These are phyloP conservation scores for Saccharomycopsis oosterbeekiorum DNA, from an alignment of 805 yeast genomes.

Conservation along the genomic window DNA sequence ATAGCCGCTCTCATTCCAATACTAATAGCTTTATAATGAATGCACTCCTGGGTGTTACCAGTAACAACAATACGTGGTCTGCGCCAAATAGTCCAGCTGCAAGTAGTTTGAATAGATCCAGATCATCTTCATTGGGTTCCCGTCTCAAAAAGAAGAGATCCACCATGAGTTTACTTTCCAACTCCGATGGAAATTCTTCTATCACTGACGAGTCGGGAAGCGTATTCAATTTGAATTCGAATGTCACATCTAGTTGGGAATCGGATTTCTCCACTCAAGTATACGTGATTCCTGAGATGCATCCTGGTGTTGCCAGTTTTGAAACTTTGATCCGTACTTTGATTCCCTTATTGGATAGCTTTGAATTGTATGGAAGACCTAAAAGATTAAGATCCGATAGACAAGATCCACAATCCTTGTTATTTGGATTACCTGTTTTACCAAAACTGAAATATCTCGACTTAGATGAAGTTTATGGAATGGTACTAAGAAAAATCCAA, in stretches of 20 bases:
- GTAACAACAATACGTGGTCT: background rate
- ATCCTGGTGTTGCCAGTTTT: constrained; percentile 59
- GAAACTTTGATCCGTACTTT: constrained; percentile 66
- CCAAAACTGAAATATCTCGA: constrained; percentile 56
- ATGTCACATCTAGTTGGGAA: constrained; percentile 11
- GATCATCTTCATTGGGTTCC: constrained; percentile 18
- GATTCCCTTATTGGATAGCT: constrained; percentile 61
- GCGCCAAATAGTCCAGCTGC: background rate
- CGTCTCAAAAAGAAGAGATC: constrained; percentile 10
- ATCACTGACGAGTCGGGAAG: constrained; percentile 10
- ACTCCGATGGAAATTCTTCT: constrained; percentile 4
- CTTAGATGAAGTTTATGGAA: constrained; percentile 7
- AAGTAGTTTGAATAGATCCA: constrained; percentile 9
- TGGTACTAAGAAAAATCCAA: constrained; percentile 15
- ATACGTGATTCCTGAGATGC: constrained; percentile 59
- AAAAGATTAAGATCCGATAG: constrained; percentile 49
- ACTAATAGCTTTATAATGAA: background rate
- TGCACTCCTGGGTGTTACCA: background rate
- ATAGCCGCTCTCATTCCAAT: background rate
- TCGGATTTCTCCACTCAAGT: constrained; percentile 21
- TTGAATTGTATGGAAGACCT: constrained; percentile 69
- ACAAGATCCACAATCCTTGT: constrained; percentile 41
- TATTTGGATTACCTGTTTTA: constrained; percentile 66
- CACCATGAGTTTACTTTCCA: constrained; percentile 9
- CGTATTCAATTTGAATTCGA: constrained; percentile 3